A percentile compares a stretch with the other conserved stretches of the same genome.
These are phyloP conservation scores for Xylaria multiplex DNA, from an alignment of 2,329 filamentous ascomycete genomes.

Conservation along the genomic window DNA sequence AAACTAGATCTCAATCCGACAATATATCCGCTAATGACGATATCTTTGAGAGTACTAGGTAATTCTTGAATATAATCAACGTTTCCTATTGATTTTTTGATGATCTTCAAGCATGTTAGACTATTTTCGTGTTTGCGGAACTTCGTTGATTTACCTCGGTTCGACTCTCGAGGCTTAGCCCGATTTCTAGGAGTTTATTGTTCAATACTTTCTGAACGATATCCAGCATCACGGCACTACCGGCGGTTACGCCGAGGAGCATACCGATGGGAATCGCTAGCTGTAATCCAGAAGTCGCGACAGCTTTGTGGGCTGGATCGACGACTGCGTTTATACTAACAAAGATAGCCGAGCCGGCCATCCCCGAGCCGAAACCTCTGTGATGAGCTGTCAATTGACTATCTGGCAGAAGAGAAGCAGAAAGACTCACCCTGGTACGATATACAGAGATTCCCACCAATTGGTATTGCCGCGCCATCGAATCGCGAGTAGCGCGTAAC, in stretches of 20 bases:
- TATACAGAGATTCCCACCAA: constrained; percentile 66
- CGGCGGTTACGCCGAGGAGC: constrained; percentile 43
- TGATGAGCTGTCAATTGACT: constrained; percentile 20
- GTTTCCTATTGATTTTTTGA: constrained; percentile 52
- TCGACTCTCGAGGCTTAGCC: constrained; percentile 38
- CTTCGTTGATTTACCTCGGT: constrained; percentile 33
- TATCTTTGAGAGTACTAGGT: constrained; percentile 12
- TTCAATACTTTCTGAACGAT: constrained; percentile 45
- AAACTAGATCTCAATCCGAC: constrained; percentile 32
- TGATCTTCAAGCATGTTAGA: constrained; percentile 46
- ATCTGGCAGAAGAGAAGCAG: not conserved
- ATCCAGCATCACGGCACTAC: constrained; percentile 43
- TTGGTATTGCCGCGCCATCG: constrained; percentile 70
- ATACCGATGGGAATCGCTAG: constrained; percentile 55
- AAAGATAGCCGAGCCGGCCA: constrained; percentile 52
- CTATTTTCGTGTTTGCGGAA: not conserved
- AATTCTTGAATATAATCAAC: constrained; percentile 52
- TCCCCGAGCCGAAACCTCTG: constrained; percentile 61
- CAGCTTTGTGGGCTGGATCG: constrained; percentile 57
- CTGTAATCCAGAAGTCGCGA: constrained; percentile 60
- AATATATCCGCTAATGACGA: constrained; percentile 35
- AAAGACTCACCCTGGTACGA: constrained; percentile 59
- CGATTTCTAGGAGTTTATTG: constrained; percentile 42
- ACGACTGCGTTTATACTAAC: constrained; percentile 60
- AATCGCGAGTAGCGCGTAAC: constrained; percentile 63